phyloP scores from a whole-genome alignment of 805 yeast species.

The Candida ipomoeae region DNA sequence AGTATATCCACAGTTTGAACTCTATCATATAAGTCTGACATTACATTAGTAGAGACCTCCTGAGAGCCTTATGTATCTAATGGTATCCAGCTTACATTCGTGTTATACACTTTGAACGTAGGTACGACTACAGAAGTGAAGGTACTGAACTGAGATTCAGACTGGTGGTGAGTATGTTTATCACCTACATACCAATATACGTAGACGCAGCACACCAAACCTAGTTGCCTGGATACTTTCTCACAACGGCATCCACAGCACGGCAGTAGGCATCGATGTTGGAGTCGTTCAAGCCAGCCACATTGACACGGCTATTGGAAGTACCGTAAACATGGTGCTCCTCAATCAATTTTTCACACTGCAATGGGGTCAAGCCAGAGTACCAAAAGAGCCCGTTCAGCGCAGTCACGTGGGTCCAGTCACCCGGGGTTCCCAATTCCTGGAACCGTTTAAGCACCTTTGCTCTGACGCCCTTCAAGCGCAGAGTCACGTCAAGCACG shows the following conservation, averaged over 20 bases:
- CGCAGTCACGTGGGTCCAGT: conserved; percentile 34
- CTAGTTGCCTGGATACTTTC: conserved; percentile 15
- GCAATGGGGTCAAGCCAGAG: conserved; percentile 35
- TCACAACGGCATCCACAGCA: conserved; percentile 36
- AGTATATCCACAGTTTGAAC: too few relatives aligned
- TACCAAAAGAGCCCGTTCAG: conserved; percentile 45
- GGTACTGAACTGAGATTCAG: too few relatives aligned
- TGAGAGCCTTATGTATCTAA: too few relatives aligned
- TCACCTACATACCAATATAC: too few relatives aligned
- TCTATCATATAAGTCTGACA: too few relatives aligned
- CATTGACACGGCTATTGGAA: conserved; percentile 39
- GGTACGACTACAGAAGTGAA: too few relatives aligned
- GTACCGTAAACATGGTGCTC: conserved; percentile 39
- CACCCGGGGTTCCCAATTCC: conserved; percentile 39
- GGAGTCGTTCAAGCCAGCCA: conserved; percentile 40
- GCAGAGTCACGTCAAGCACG: conserved; percentile 25
- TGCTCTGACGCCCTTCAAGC: conserved; percentile 31
- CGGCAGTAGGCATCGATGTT: conserved; percentile 36
- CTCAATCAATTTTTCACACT: conserved; percentile 27
- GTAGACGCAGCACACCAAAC: too few relatives aligned
- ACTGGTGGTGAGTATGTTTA: too few relatives aligned
- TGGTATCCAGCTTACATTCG: too few relatives aligned
- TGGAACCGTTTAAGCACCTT: conserved; percentile 26
- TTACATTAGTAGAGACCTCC: too few relatives aligned
- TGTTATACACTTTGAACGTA: too few relatives aligned